Evolutionary conservation across 257 asterid genomes (phyloP), one percentile per base, ranked within the genome.

Genomic region (Jasminum sambac): DNA sequence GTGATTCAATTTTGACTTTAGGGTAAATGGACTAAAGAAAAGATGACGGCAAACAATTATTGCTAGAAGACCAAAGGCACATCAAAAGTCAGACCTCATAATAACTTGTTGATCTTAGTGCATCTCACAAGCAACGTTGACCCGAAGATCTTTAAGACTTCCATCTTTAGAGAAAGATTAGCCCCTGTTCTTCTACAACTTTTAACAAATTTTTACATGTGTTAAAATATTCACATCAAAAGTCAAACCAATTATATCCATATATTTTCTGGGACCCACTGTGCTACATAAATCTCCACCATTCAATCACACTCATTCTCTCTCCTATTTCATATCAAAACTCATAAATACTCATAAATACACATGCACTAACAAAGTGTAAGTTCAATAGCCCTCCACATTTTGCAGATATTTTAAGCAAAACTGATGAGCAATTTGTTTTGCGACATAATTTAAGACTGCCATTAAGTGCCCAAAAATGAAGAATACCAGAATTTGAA

Each of bases 371-470:
- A n/a, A n/a, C n/a, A n/a, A n/a, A n/a, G n/a, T n/a, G n/a, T 36
- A 43, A 72, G 23, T 55, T 64, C 44, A 19, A 25, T 67, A 61
- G 69, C 44, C n/a, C 34, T 57, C 70, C 50, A 71, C n/a, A 69
- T 34, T 64, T 58, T 14, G 21, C 42, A 14, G 34, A 8, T 9
- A 30, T 26, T 6, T 44, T 39, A 11, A 38, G 68, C 26, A 30
- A 72, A 66, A 43, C 37, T 50, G 44, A 19, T 5, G 16, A 78
- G 60, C 38, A 44, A 5, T 25, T 13, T 10, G 11, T 14, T n/a
- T 3, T 7, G 8, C 37, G 12, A 13, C 14, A 63, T 46, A 26
- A 24, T 25, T 39, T 11, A 11, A 21, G n/a, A 55, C 30, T 10
- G 23, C 17, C 21, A 36, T 19, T 12, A 67, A n/a, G 41, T 6